Base-by-base conservation (phyloP, 2,329 filamentous ascomycete species). In the Neocucurbitaria cava region DNA sequence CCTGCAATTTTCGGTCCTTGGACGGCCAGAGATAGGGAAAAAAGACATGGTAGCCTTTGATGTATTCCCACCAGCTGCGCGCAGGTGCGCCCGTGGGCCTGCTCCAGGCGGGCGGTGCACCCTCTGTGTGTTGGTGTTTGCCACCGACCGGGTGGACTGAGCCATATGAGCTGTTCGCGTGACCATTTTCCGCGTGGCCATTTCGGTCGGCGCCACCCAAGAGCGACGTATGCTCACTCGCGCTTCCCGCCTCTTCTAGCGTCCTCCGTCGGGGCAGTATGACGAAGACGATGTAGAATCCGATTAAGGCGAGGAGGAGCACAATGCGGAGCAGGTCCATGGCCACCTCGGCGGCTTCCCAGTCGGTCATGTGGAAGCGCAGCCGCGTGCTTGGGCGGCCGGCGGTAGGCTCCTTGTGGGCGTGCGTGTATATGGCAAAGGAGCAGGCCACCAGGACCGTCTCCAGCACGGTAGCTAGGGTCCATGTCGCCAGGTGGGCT, bases 1-100 rank as follows among this genome's bases (percentile, higher is more conserved):
- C 62, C 78, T 97, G 89, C 50, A 99, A 81, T 60, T 82, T 84
- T 33, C 82, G 78, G 46, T 91, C 88, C 70, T 94, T 94, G 68
- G 88, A 89, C 0, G 95, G 95, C 95, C 95, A 99, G 54, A 98
- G 85, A 72, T 98, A 99, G 0, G 93, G 94, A 73, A 98, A 96
- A 77, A 99, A 96, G 46, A 97, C 82, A 11, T 89, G 90, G 76
- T 98, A 99, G 41, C 94, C 92, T 60, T 89, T 88, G 56, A 97
- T 81, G 74, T 99, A 99, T 72, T 98, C 93, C 87, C 90, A 96
- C 95, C 95, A 99, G 47, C 88, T 95, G 64, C 90, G 92, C 64
- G 90, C 90, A 2, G 92, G 93, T 8, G 92, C 85, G 61, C 91
- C 94, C 33, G 89, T 89, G 1, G 93, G 93, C 64, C 94, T 89